Evolutionary conservation across 2,329 filamentous ascomycete genomes (phyloP).

Genomic region (Aspergillus caelatus): DNA sequence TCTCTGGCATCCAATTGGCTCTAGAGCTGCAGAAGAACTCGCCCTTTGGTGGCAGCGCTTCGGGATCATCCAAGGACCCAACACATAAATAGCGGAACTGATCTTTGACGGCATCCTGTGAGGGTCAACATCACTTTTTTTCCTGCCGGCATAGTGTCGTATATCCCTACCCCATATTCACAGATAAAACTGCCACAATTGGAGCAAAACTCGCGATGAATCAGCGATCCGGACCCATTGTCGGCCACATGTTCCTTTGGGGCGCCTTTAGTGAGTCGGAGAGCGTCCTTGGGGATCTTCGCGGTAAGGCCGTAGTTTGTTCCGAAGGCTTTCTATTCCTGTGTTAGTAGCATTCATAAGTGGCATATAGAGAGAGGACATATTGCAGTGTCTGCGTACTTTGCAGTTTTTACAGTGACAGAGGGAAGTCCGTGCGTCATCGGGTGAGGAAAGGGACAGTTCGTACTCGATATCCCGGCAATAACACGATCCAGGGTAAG

Average conservation of each 20-base stretch:
- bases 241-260: constrained; percentile 52
- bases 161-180: constrained; percentile 53
- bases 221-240: constrained; percentile 51
- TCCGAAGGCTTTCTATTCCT: constrained; percentile 53
- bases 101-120: constrained; percentile 35
- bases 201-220: constrained; percentile 57
- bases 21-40: constrained; percentile 58
- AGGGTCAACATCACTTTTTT: background rate
- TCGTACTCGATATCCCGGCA: constrained; percentile 53
- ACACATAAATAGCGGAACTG: constrained; percentile 49
- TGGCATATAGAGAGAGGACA: background rate
- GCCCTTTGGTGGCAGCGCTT: constrained; percentile 54
- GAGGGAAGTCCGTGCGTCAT: constrained; percentile 54
- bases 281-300: constrained; percentile 51
- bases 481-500: constrained; percentile 49
- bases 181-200: constrained; percentile 55
- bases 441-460: constrained; percentile 47
- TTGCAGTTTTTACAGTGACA: constrained; percentile 60
- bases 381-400: constrained; percentile 24
- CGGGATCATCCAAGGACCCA: constrained; percentile 55
- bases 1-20: constrained; percentile 55
- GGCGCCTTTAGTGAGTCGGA: constrained; percentile 43
- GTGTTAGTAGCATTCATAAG: background rate
- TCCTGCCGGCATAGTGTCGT: too few species aligned
- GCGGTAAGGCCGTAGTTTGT: constrained; percentile 56